Percentiles rank a stretch among this genome's conserved stretches.
phyloP scores from a whole-genome alignment of 2,329 filamentous ascomycete genomes.

The Harringtonia aguacate region DNA sequence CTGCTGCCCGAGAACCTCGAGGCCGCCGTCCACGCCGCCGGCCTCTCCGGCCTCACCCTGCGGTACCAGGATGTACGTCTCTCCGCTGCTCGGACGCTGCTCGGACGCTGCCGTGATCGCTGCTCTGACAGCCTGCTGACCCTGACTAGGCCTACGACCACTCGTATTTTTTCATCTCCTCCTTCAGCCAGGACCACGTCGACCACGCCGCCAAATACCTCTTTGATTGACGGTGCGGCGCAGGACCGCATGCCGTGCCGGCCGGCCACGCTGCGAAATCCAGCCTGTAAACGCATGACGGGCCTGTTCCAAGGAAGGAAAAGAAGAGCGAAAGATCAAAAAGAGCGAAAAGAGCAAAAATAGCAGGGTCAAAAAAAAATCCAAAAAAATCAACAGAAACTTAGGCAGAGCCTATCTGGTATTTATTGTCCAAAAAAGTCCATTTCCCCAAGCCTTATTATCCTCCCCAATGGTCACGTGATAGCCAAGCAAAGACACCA shows the following conservation, averaged over 20 bases:
- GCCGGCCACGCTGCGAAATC: not conserved
- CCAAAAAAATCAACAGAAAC: not conserved
- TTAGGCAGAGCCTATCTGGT: no score
- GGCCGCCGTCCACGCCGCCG: conserved; percentile 64
- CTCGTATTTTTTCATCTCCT: conserved; percentile 93
- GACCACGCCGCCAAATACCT: conserved; percentile 85
- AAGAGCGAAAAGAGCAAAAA: not conserved
- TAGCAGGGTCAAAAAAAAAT: not conserved
- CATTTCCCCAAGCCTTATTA: no score
- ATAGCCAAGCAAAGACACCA: no score
- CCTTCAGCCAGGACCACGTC: conserved; percentile 83
- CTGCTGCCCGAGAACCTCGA: conserved; percentile 89
- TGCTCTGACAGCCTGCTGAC: no score
- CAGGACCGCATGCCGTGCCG: no score
- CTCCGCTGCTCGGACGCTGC: not conserved
- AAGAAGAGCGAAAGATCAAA: conserved; percentile 7
- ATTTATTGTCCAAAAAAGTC: no score
- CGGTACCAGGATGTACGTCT: conserved; percentile 64
- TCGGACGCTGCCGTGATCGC: no score
- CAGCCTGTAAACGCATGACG: no score
- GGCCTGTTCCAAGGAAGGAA: no score
- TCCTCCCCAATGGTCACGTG: no score
- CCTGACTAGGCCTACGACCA: conserved; percentile 73
- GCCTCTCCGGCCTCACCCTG: conserved; percentile 61
- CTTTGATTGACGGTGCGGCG: conserved; percentile 1